Conservation (phyloP, 768 basidiomycete genomes). For the Naganishia onofrii region DNA sequence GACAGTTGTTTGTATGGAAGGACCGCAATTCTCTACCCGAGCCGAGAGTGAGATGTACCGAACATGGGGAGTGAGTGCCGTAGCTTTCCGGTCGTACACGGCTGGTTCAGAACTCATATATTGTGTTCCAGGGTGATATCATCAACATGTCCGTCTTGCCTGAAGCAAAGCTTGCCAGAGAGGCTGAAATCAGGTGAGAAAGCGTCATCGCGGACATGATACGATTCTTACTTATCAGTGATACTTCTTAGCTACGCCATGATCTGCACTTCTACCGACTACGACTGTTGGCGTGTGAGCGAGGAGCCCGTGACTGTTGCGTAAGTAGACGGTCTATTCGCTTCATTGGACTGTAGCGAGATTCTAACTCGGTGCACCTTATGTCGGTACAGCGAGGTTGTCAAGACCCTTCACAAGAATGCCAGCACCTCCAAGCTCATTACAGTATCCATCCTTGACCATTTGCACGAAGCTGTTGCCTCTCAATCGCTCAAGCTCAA, state of each 20-base stretch:
- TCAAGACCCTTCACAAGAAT: conserved; percentile 81
- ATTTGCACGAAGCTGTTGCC: conserved; percentile 59
- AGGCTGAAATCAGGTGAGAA: conserved; percentile 83
- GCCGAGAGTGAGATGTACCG: conserved; percentile 79
- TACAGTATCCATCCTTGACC: conserved; percentile 52
- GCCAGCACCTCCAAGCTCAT: conserved; percentile 75
- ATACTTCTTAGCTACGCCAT: conserved; percentile 70
- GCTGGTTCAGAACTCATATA: neutral
- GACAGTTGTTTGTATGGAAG: conserved; percentile 90
- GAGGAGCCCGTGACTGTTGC: conserved; percentile 80
- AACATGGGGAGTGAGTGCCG: conserved; percentile 26
- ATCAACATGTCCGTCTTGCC: conserved; percentile 89
- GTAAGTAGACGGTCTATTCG: conserved; percentile 28
- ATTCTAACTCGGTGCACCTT: neutral
- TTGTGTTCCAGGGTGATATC: conserved; percentile 42
- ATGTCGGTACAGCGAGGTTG: conserved; percentile 60
- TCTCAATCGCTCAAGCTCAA: conserved; percentile 63
- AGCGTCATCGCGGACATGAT: neutral
- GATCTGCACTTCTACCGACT: conserved; percentile 77
- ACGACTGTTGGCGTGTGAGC: conserved; percentile 87
- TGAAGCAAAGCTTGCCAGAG: conserved; percentile 92
- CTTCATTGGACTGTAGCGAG: neutral
- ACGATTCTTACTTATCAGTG: neutral
- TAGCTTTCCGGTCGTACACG: neutral
- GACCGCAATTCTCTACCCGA: conserved; percentile 85